Evolutionary conservation across 768 basidiomycete genomes (phyloP).

Genomic region (Pisolithus orientalis): DNA sequence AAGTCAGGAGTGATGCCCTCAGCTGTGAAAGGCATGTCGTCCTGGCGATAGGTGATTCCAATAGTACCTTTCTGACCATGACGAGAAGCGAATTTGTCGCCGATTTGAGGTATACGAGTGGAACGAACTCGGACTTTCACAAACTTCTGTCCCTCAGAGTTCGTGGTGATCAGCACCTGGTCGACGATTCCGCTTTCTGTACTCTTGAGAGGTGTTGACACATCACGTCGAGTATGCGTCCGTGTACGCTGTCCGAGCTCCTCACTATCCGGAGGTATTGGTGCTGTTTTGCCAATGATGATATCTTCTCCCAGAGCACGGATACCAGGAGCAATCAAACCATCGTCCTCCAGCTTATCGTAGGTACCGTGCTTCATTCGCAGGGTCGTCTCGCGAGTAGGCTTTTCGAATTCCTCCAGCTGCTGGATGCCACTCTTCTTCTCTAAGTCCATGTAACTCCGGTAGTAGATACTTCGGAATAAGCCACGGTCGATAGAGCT

Average conservation of each 20-base stretch:
- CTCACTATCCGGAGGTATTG: constrained; percentile 92
- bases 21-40: constrained; percentile 98
- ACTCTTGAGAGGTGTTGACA: constrained; percentile 95
- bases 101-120: constrained; percentile 94
- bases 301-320: constrained; percentile 96
- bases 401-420: constrained; percentile 96
- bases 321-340: constrained; percentile 92
- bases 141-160: constrained; percentile 93
- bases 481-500: constrained; percentile 96
- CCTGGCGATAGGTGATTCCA: constrained; percentile 98
- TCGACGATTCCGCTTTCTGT: constrained; percentile 98
- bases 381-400: constrained; percentile 85
- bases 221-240: constrained; percentile 88
- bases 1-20: constrained; percentile 97
- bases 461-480: constrained; percentile 97
- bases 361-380: constrained; percentile 98
- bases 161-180: constrained; percentile 94
- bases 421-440: constrained; percentile 92
- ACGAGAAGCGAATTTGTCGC: constrained; percentile 98
- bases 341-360: constrained; percentile 96
- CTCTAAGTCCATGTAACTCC: constrained; percentile 97
- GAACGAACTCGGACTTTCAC: constrained; percentile 97
- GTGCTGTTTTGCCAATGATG: constrained; percentile 98
- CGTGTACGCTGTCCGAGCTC: constrained; percentile 96
- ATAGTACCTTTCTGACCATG: constrained; percentile 99